Conservation (phyloP, 1,139 yeast species). For the Diutina scorzettiae region DNA sequence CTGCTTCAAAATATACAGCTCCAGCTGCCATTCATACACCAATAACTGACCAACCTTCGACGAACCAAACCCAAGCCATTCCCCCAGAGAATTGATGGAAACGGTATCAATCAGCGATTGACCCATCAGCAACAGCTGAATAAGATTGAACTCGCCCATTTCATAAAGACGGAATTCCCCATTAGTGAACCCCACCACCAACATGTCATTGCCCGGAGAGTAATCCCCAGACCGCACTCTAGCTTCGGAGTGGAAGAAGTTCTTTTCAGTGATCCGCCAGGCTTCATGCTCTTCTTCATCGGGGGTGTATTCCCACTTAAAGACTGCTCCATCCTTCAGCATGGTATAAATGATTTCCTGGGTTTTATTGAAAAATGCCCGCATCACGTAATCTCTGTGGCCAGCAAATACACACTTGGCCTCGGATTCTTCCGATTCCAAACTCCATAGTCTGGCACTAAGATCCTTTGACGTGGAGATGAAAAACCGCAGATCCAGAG, state of each 20-base stretch:
- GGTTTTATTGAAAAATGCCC: constrained; percentile 73
- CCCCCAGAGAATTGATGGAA: constrained; percentile 71
- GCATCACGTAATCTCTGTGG: constrained; percentile 78
- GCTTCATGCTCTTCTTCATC: constrained; percentile 32
- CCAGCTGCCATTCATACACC: constrained; percentile 99
- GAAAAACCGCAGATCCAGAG: constrained; percentile 78
- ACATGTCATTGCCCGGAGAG: constrained; percentile 56
- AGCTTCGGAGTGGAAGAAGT: constrained; percentile 66
- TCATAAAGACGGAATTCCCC: constrained; percentile 95
- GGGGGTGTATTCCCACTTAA: constrained; percentile 76
- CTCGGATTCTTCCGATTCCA: constrained; percentile 58
- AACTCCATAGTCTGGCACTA: constrained; percentile 78
- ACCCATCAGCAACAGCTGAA: constrained; percentile 88
- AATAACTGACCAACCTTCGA: constrained; percentile 81
- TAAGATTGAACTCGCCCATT: constrained; percentile 52
- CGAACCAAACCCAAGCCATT: constrained; percentile 96
- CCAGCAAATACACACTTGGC: constrained; percentile 88
- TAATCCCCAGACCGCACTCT: constrained; percentile 74
- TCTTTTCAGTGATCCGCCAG: constrained; percentile 79
- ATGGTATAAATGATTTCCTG: constrained; percentile 88
- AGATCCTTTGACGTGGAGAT: constrained; percentile 82
- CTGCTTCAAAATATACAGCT: constrained; percentile 86
- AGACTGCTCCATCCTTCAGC: constrained; percentile 90
- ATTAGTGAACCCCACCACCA: constrained; percentile 81
- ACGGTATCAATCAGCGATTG: constrained; percentile 83